phyloP scores from a whole-genome alignment of 371 early-diverging fungal genomes.

The Mortierella sp. region DNA sequence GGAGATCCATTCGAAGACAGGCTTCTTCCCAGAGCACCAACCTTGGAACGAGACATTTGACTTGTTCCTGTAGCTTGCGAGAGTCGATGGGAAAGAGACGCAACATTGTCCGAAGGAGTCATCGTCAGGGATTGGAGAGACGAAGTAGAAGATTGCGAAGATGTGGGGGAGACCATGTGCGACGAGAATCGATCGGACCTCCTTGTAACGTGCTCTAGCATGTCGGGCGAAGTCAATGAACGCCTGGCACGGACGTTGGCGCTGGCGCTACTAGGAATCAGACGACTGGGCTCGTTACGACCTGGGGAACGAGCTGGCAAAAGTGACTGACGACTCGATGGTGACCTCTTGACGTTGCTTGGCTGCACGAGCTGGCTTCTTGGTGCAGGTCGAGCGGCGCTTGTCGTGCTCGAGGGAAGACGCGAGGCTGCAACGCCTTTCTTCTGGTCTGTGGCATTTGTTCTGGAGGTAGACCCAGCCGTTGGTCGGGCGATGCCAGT shows the following conservation, averaged over 20 bases:
- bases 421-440: constrained; percentile 11
- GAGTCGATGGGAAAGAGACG: constrained; percentile 14
- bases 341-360: not conserved
- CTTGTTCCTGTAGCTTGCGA: constrained; percentile 22
- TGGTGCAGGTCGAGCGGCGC: not conserved
- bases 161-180: constrained; percentile 26
- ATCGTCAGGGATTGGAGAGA: constrained; percentile 10
- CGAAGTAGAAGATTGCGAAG: constrained; percentile 19
- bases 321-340: constrained; percentile 21
- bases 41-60: constrained; percentile 4
- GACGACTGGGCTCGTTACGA: constrained; percentile 4
- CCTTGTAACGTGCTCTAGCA: constrained; percentile 4
- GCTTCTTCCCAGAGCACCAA: constrained; percentile 5
- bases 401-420: constrained; percentile 9
- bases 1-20: constrained; percentile 27
- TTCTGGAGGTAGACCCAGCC: too few species aligned
- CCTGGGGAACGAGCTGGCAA: constrained; percentile 14
- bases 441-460: too few species aligned
- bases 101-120: constrained; percentile 4
- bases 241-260: not conserved
- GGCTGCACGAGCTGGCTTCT: constrained; percentile 25
- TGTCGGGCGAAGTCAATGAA: not conserved
- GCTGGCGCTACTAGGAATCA: not conserved
- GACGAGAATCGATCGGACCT: constrained; percentile 15
- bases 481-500: not conserved